Conservation (phyloP, 2,329 filamentous ascomycete species). For the Aspergillus oerlinghausenensis region DNA sequence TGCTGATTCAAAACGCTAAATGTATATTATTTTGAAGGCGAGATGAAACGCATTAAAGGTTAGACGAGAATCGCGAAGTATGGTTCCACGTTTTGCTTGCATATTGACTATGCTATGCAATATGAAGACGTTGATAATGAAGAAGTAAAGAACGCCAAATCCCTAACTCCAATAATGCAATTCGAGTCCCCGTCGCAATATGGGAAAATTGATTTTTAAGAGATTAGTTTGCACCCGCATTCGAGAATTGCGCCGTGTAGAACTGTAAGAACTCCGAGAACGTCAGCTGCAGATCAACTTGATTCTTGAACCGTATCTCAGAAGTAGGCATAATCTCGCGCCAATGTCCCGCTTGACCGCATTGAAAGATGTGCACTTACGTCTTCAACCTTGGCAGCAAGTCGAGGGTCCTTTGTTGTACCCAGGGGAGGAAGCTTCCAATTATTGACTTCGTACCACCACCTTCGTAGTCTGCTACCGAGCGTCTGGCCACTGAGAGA, state of each 20-base stretch:
- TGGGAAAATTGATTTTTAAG: conserved; percentile 1
- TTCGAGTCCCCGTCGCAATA: not conserved
- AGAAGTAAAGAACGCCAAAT: conserved; percentile 4
- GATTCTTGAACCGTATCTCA: not conserved
- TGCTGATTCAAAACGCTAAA: not conserved
- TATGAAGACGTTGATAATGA: not conserved
- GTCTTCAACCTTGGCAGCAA: conserved; percentile 41
- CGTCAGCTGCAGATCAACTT: conserved; percentile 21
- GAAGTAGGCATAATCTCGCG: not conserved
- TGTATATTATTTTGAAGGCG: not conserved
- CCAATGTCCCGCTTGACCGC: not conserved
- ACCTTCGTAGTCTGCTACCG: conserved; percentile 73
- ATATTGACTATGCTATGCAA: not conserved
- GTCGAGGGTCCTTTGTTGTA: conserved; percentile 24
- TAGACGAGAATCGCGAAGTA: not conserved
- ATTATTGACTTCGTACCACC: conserved; percentile 95
- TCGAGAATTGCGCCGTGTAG: conserved; percentile 33
- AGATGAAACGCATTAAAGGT: not conserved
- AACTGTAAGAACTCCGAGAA: conserved; percentile 33
- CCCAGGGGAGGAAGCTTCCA: conserved; percentile 63
- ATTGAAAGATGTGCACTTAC: conserved; percentile 27
- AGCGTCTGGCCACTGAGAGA: conserved; percentile 70
- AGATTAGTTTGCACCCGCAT: conserved; percentile 26
- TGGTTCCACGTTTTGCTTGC: not conserved
- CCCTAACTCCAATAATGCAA: conserved; percentile 16